Evolutionary conservation across 768 basidiomycete genomes (phyloP).

Genomic region (Cystofilobasidium ferigula): DNA sequence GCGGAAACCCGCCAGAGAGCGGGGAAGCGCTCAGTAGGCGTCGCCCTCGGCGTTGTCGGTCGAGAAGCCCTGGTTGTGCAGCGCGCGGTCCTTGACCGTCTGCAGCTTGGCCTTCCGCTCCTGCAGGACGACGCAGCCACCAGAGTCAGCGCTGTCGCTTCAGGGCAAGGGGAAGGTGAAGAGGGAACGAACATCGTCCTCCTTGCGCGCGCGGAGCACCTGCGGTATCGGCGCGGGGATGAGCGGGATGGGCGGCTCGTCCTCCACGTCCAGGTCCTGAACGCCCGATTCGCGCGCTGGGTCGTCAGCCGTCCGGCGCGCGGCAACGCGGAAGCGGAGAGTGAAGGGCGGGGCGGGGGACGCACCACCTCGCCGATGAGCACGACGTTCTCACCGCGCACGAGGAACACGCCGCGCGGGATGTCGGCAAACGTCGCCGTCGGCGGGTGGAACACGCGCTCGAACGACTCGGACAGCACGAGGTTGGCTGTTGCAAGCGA

Average conservation of each 20-base stretch:
- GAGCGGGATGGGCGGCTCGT: constrained; percentile 58
- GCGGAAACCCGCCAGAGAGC: constrained; percentile 1
- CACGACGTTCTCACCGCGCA: constrained; percentile 97
- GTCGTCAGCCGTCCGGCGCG: background rate
- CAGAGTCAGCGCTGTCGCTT: background rate
- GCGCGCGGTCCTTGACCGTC: constrained; percentile 23
- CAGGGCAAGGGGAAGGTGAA: background rate
- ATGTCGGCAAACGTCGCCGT: constrained; percentile 63
- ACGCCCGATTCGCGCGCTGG: no score
- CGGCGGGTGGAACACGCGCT: constrained; percentile 82
- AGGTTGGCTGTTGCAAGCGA: constrained; percentile 74
- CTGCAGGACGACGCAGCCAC: background rate
- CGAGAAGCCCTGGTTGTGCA: constrained; percentile 24
- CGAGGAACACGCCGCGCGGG: constrained; percentile 79
- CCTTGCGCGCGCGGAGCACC: constrained; percentile 25
- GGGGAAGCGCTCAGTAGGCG: constrained; percentile 20
- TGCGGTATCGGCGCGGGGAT: constrained; percentile 27
- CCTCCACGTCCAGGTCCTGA: constrained; percentile 86
- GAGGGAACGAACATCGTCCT: constrained; percentile 22
- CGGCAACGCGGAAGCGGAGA: background rate
- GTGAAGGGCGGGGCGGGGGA: constrained; percentile 26
- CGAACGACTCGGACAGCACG: constrained; percentile 87
- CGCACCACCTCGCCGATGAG: constrained; percentile 89
- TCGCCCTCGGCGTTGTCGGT: constrained; percentile 26
- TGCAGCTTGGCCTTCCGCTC: constrained; percentile 19